Evolutionary conservation across 140 eudicot species (phyloP).

Genomic region (Erigeron philadelphicus): DNA sequence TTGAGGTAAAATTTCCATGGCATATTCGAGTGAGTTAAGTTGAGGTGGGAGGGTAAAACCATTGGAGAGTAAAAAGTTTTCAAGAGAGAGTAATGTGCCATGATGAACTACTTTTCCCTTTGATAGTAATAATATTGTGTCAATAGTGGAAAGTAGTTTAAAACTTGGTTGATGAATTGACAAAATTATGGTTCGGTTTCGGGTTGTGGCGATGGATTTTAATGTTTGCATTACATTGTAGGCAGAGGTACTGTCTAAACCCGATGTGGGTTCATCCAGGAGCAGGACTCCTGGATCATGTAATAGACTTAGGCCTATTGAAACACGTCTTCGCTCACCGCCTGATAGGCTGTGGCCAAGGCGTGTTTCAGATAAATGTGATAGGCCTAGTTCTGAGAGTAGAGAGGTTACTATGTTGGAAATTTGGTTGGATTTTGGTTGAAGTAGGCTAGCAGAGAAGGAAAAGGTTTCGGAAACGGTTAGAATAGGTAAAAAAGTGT

Average conservation of each 20-base stretch:
- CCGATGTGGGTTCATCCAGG: conserved; percentile 93
- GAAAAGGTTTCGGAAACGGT: conserved; percentile 81
- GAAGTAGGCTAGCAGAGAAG: conserved; percentile 61
- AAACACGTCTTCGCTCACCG: conserved; percentile 76
- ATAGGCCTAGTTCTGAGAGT: conserved; percentile 54
- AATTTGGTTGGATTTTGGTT: conserved; percentile 39
- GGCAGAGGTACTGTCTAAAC: conserved; percentile 86
- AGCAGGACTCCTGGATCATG: conserved; percentile 83
- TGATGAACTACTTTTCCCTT: conserved; percentile 80
- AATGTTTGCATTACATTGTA: conserved; percentile 77
- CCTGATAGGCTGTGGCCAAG: conserved; percentile 61
- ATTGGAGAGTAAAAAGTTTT: conserved; percentile 34
- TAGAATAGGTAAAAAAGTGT: conserved; percentile 58
- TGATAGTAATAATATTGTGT: conserved; percentile 48
- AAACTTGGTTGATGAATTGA: conserved; percentile 95
- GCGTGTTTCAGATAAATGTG: conserved; percentile 52
- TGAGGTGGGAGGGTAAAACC: conserved; percentile 82
- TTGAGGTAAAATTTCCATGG: conserved; percentile 82
- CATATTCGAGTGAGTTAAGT: conserved; percentile 86
- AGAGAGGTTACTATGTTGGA: conserved; percentile 43
- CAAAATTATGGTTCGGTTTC: conserved; percentile 57
- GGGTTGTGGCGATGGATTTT: conserved; percentile 46
- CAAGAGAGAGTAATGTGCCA: conserved; percentile 60
- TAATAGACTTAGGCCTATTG: conserved; percentile 79
- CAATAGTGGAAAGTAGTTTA: conserved; percentile 74